Conservation (phyloP, 2,329 filamentous ascomycete genomes). For the Cladosporium phlei region DNA sequence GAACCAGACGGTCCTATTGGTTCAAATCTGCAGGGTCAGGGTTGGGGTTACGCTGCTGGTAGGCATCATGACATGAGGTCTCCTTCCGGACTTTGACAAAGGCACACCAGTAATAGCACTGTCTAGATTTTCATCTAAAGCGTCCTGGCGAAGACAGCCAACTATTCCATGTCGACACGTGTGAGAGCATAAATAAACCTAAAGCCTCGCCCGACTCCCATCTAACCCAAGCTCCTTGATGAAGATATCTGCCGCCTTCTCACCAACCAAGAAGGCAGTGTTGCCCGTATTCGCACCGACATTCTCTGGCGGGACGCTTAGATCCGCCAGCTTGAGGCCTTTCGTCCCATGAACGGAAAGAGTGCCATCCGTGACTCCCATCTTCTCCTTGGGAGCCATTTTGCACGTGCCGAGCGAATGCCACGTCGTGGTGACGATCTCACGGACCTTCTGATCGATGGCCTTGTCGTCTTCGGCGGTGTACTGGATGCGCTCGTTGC, state of each 20-base stretch:
- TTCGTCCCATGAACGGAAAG: conserved; percentile 38
- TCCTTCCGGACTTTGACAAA: too few relatives aligned
- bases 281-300: conserved; percentile 46
- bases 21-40: too few relatives aligned
- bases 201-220: not conserved
- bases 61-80: too few relatives aligned
- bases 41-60: too few relatives aligned
- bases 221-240: conserved; percentile 35
- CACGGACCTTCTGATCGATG: conserved; percentile 40
- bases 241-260: conserved; percentile 40
- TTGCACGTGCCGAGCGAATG: conserved; percentile 40
- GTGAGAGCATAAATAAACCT: too few relatives aligned
- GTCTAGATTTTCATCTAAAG: too few relatives aligned
- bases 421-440: conserved; percentile 39
- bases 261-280: conserved; percentile 41
- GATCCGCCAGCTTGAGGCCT: conserved; percentile 42
- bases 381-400: conserved; percentile 34
- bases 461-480: conserved; percentile 32
- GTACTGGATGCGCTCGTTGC: conserved; percentile 46
- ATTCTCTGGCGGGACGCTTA: conserved; percentile 39
- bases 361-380: conserved; percentile 37
- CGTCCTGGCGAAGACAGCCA: too few relatives aligned
- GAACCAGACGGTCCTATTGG: too few relatives aligned
- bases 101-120: too few relatives aligned
- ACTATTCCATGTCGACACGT: too few relatives aligned